Evolutionary conservation across 164 flowering plant genomes (phyloP).

Genomic region (Dillenia turbinata): DNA sequence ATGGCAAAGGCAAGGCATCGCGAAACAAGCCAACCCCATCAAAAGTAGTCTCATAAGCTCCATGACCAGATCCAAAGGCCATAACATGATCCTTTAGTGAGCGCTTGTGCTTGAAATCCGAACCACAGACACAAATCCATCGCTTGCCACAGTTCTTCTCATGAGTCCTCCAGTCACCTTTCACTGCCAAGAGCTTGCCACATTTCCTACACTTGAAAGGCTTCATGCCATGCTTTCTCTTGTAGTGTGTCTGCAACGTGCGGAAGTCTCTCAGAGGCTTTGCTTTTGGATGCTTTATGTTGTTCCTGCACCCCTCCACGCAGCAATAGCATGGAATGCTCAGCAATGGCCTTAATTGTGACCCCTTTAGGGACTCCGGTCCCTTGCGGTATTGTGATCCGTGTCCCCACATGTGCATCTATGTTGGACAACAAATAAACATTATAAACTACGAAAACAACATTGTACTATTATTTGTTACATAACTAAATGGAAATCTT

Average conservation of each 20-base stretch:
- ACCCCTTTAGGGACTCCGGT: conserved; percentile 54
- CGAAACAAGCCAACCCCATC: conserved; percentile 13
- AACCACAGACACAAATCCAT: conserved; percentile 69
- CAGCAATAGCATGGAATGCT: conserved; percentile 71
- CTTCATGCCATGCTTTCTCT: conserved; percentile 66
- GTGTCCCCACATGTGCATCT: conserved; percentile 92
- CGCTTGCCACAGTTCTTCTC: conserved; percentile 76
- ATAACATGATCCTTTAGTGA: conserved; percentile 64
- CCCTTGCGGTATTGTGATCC: conserved; percentile 72
- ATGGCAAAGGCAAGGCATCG: conserved; percentile 14
- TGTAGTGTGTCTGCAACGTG: conserved; percentile 65
- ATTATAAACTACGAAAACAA: neutral
- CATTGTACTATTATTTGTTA: neutral
- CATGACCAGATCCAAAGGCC: conserved; percentile 55
- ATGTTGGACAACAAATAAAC: neutral
- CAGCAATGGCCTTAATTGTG: conserved; percentile 44
- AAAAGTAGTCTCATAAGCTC: conserved; percentile 21
- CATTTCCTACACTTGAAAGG: conserved; percentile 57
- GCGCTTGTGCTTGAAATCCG: conserved; percentile 74
- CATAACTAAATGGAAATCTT: neutral
- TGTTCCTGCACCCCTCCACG: conserved; percentile 57
- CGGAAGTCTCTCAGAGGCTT: conserved; percentile 64
- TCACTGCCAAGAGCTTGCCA: conserved; percentile 58
- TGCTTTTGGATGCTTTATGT: conserved; percentile 47
- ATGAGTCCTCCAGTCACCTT: conserved; percentile 77